Base-by-base conservation (phyloP, 1,284 basidiomycete genomes). In the Rhodotorula sp. region DNA sequence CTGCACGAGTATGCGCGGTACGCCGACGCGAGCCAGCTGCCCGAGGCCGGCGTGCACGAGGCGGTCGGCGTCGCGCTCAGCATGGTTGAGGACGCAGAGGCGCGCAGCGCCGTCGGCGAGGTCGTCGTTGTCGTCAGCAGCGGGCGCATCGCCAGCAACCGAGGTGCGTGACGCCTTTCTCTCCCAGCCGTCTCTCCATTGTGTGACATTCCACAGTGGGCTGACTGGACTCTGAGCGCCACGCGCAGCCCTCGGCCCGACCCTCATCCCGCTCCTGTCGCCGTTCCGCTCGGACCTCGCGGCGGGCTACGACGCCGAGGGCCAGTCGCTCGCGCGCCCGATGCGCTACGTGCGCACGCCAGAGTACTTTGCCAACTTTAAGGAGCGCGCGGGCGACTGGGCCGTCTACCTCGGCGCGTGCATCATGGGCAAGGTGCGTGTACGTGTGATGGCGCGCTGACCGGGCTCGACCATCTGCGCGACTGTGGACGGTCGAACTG, bases 331-430 rank as follows among this genome's bases (percentile, higher is more conserved):
- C 23, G 55, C 25, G n/a, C 53, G 61, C 17, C 55, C 54, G 23
- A 87, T 90, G 23, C 85, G 88, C 25, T 84, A 90, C 17, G 80
- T 93, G 63, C 86, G 84, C 57, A 87, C 95, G n/a, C 93, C 93
- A 19, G 93, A 96, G 42, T 96, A 96, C 81, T 96, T 94, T 81
- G 89, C 90, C 14, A 92, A 96, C 80, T 97, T 91, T 80, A 87
- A 93, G 62, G 89, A 88, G 56, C 90, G 91, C 0, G 90, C 91
- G 59, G 90, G 91, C 1, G 74, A 75, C 21, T 65, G 68, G 56
- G 65, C 34, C 12, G 53, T 54, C 19, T 75, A 71, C 50, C 58
- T 75, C 7, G 74, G 74, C 1, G 68, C 44, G 19, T 74, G 72
- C 57, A 91, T 96, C 78, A 87, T 90, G 44, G 91, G 91, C 27